A percentile compares a stretch with the other conserved stretches of the same genome.
phyloP scores from a whole-genome alignment of 2,329 filamentous ascomycete genomes.

The Ophiostoma sp. region DNA sequence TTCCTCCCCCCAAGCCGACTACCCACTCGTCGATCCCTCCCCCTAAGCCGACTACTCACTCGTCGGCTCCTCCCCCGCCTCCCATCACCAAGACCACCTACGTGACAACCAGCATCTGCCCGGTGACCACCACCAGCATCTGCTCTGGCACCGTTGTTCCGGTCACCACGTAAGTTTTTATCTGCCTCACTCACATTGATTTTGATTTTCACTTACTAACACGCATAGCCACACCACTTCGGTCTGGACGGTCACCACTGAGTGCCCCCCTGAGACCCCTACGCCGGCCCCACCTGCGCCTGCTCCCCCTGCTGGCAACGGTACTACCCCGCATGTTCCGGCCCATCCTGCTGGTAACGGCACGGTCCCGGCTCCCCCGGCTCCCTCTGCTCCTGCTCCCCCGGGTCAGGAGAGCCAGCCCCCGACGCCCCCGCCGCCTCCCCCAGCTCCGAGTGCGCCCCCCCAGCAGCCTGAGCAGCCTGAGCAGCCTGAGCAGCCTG shows the following conservation, averaged over 20 bases:
- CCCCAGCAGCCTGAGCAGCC: no score
- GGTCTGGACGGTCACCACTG: neutral
- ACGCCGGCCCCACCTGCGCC: neutral
- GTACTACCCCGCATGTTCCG: neutral
- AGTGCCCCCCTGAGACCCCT: neutral
- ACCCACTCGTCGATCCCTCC: neutral
- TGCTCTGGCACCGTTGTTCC: constrained; percentile 37
- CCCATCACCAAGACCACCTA: constrained; percentile 4
- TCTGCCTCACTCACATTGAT: no score
- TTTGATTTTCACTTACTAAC: neutral
- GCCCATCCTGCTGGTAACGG: neutral
- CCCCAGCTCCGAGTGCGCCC: neutral
- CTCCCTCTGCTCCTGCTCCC: neutral
- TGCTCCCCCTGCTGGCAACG: neutral
- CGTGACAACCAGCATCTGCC: constrained; percentile 30
- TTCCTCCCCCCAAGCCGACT: neutral
- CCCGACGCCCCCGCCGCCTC: neutral
- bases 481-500: no score
- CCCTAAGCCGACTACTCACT: neutral
- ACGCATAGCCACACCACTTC: neutral
- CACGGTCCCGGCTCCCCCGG: neutral
- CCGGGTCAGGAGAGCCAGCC: neutral
- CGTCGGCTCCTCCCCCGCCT: neutral
- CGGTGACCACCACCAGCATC: constrained; percentile 45
- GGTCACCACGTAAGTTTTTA: neutral